Base-by-base conservation (phyloP, 2,329 filamentous ascomycete species). In the Penicillium oxalicum region DNA sequence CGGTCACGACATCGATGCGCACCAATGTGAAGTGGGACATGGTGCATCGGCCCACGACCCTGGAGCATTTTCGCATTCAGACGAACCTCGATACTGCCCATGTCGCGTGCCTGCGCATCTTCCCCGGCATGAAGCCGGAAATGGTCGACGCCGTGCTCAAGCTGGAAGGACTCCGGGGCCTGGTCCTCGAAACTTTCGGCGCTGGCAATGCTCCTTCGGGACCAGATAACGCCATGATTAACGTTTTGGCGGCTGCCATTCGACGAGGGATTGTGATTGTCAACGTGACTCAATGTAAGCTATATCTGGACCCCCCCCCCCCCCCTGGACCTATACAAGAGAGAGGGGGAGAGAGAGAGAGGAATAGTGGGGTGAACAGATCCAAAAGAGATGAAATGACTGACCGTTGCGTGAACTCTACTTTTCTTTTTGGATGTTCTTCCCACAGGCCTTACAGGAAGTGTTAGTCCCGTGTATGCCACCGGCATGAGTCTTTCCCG, bases 131-230 rank as follows among this genome's bases (percentile, higher is more conserved):
- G 71, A 87, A 87, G 67, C 87, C 90, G n/a, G 86, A 90, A 64
- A 94, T 95, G 87, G 79, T 96, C 29, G 88, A 93, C 63, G 86
- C 87, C 1, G 88, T 95, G 12, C 75, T 95, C 51, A 79, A 79
- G 39, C 74, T 90, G 29, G 83, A 88, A n/a, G 82, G 83, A 40
- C 77, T 96, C 11, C 82, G 83, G 42, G 91, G 91, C 1, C 77
- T 95, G 43, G 83, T 96, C 35, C 79, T 96, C 38, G 90, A 95
- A 71, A 95, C 90, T 0, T 95, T 95, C 67, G 91, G 91, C 51
- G 90, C 93, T 66, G 91, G 91, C 48, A 96, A 95, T 70, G 87
- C 91, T 9, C 91, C 91, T 2, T 86, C 86, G 35, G 89, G 88
- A 28, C 78, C 84, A 41, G 87, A 93, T 63, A 87, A 87, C 48